phyloP scores from a whole-genome alignment of 805 yeast species.

The Groenewaldozyma salmanticensis region DNA sequence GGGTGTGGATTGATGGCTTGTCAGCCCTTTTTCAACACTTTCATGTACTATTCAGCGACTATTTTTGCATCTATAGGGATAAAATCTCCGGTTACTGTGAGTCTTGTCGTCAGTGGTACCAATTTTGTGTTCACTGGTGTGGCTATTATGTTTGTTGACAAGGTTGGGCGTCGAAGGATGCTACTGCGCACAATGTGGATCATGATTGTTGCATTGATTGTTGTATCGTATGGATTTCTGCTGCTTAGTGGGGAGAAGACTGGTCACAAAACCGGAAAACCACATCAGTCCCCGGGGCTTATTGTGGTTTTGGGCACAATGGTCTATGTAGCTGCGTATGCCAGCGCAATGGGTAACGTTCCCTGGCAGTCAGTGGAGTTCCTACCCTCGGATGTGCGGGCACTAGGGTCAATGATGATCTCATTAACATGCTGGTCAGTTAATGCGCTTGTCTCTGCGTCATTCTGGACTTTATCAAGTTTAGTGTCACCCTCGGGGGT shows the following conservation, averaged over 20 bases:
- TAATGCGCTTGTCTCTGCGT: conserved; percentile 77
- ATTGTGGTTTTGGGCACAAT: conserved; percentile 78
- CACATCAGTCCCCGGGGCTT: conserved; percentile 26
- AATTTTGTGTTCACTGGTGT: conserved; percentile 80
- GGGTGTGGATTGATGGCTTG: conserved; percentile 93
- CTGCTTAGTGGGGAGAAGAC: neutral
- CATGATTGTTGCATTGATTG: conserved; percentile 64
- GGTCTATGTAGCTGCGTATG: conserved; percentile 78
- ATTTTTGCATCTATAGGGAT: conserved; percentile 88
- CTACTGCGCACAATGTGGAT: conserved; percentile 71
- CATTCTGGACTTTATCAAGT: conserved; percentile 86
- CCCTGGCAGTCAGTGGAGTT: conserved; percentile 98
- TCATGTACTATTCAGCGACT: conserved; percentile 92
- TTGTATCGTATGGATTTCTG: conserved; percentile 76
- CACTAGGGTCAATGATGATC: conserved; percentile 81
- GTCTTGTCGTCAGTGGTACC: conserved; percentile 78
- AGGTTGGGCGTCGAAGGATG: conserved; percentile 79
- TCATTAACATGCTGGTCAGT: conserved; percentile 96
- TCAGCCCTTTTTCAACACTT: conserved; percentile 92
- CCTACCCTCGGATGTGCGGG: conserved; percentile 87
- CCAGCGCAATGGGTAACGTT: conserved; percentile 91
- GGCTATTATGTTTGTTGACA: conserved; percentile 80
- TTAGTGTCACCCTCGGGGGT: conserved; percentile 92
- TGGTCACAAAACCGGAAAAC: neutral
- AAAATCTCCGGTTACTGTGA: conserved; percentile 78